Conservation (phyloP, 148 eudicot genomes). For the Camellia granthamiana region DNA sequence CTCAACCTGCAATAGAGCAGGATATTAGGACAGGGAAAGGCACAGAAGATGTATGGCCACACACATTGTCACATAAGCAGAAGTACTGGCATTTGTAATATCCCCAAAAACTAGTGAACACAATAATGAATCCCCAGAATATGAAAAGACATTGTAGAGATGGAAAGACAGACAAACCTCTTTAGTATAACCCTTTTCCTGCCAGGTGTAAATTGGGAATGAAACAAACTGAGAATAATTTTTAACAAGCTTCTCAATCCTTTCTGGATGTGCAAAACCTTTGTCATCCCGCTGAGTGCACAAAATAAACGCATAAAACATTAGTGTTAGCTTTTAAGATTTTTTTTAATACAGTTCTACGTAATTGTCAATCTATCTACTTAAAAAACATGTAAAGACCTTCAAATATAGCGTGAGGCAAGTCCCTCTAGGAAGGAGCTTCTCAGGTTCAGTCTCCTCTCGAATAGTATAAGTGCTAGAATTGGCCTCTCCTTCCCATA, state of each 20-base stretch:
- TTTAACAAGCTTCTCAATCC: slow-evolving; percentile 76
- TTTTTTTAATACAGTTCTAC: background rate
- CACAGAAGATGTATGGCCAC: background rate
- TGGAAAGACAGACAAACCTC: slow-evolving; percentile 47
- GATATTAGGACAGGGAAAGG: background rate
- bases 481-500: slow-evolving; percentile 98
- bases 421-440: slow-evolving; percentile 88
- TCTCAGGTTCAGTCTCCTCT: slow-evolving; percentile 90
- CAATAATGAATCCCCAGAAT: background rate
- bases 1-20: slow-evolving; percentile 55
- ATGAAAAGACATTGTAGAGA: slow-evolving; percentile 3
- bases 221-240: slow-evolving; percentile 98
- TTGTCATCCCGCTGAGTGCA: slow-evolving; percentile 68
- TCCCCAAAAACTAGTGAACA: background rate
- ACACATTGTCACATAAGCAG: background rate
- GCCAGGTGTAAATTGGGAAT: slow-evolving; percentile 97
- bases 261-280: slow-evolving; percentile 93
- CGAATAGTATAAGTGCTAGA: slow-evolving; percentile 80
- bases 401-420: slow-evolving; percentile 74
- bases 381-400: slow-evolving; percentile 33
- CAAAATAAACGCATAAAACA: slow-evolving; percentile 1
- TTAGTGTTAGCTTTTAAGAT: slow-evolving; percentile 6
- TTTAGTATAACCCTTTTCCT: slow-evolving; percentile 88
- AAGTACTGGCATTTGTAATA: background rate
- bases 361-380: background rate